Base-by-base conservation (phyloP, 345 rosid species). In the Adansonia digitata region DNA sequence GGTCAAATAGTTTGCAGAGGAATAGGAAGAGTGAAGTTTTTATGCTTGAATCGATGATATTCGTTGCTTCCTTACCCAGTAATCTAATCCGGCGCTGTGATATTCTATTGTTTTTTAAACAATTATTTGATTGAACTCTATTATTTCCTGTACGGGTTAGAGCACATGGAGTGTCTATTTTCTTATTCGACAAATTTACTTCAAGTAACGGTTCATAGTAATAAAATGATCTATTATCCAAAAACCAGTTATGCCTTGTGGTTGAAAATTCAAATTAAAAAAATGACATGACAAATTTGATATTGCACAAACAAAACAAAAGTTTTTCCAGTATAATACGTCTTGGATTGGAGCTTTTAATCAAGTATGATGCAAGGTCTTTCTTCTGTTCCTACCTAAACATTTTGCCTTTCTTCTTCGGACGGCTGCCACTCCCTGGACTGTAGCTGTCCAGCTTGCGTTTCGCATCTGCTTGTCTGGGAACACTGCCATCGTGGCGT, bases 371-470 rank as follows among this genome's bases (percentile, higher is more conserved):
- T 34, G 24, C 61, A 57, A 53, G 26, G 27, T 46, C 66, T 57
- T 26, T 59, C 75, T 57, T 57, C 52, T 18, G 29, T 71, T 46
- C 40, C 72, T 78, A 80, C 75, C 78, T 74, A 51, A 80, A 81
- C 67, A 53, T 86, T 82, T 80, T 90, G 17, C 85, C 59, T 77
- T 89, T 93, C 87, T 87, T 91, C 80, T 83, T 88, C 82, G 73
- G 68, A 68, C 77, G 81, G 29, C 80, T 80, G 75, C 85, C 82
- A 74, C 84, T 85, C 7, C 85, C 92, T 0, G 97, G 94, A 1
- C 90, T 88, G 26, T 84, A 77, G 79, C 81, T 84, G 45, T 85
- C 93, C 18, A 81, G 75, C 88, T 93, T 96, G 75, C 97, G 90
- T 82, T 93, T 96, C 67, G 74, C 70, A 20, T 89, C 94, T 10